Conservation (phyloP, 768 basidiomycete species). For the Rhodotorula babjevae region DNA sequence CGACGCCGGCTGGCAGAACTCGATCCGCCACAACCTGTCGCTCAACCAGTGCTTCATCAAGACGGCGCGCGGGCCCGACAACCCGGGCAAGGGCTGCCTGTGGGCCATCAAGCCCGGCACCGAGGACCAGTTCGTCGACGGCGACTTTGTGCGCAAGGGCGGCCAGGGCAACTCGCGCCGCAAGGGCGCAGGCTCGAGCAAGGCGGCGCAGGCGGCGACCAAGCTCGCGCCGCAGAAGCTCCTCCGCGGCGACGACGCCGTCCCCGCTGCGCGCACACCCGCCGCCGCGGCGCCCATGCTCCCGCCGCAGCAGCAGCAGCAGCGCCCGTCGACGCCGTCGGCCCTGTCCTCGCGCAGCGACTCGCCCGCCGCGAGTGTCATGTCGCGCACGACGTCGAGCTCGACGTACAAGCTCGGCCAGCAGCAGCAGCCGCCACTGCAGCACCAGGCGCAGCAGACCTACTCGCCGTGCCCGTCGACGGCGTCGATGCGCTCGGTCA, state of each 20-base stretch:
- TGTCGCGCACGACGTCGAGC: not conserved
- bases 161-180: slow-evolving; percentile 3
- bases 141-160: slow-evolving; percentile 55
- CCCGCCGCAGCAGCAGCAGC: not conserved
- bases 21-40: slow-evolving; percentile 91
- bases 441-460: not conserved
- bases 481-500: slow-evolving; percentile 8
- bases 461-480: slow-evolving; percentile 14
- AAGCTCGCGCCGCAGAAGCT: not conserved
- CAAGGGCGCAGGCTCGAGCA: not conserved
- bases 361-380: slow-evolving; percentile 9
- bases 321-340: not conserved
- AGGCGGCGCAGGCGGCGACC: not conserved
- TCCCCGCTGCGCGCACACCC: not conserved
- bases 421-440: not conserved
- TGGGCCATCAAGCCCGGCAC: slow-evolving; percentile 85
- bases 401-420: too few species aligned
- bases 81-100: slow-evolving; percentile 68
- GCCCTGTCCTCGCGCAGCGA: not conserved
- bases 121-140: slow-evolving; percentile 72
- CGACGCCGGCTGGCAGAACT: slow-evolving; percentile 96
- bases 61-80: slow-evolving; percentile 55
- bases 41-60: slow-evolving; percentile 89
- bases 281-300: too few species aligned
- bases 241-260: not conserved